Evolutionary conservation across 2,329 filamentous ascomycete species (phyloP).

Genomic region (Fusarium mexicanum): DNA sequence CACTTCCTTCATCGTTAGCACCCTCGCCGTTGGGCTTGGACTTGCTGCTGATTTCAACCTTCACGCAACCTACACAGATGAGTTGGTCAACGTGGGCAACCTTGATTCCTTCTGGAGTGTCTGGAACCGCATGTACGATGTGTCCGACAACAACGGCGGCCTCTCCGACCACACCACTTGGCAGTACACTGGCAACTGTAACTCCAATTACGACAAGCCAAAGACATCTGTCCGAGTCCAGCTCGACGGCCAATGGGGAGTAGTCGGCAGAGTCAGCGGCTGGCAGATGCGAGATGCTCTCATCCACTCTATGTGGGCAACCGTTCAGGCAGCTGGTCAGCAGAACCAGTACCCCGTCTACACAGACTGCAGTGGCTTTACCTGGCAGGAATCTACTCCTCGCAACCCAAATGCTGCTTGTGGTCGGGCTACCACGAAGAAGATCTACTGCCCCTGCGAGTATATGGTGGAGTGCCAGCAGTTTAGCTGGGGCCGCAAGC

Average conservation of each 20-base stretch:
- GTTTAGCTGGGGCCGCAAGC: not conserved
- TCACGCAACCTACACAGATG: no score
- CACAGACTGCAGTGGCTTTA: not conserved
- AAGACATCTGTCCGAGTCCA: not conserved
- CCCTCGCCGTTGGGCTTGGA: no score
- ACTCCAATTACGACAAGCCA: not conserved
- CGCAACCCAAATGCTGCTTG: not conserved
- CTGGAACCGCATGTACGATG: no score
- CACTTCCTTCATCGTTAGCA: no score
- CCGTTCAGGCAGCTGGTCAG: not conserved
- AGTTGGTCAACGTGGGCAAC: no score
- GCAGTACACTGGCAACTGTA: not conserved
- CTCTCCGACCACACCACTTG: not conserved
- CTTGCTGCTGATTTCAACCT: no score
- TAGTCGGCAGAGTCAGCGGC: not conserved
- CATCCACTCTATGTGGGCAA: not conserved
- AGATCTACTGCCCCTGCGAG: not conserved
- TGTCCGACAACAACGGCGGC: no score
- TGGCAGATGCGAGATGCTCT: not conserved
- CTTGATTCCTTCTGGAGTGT: no score
- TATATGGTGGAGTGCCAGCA: not conserved
- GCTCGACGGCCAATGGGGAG: not conserved
- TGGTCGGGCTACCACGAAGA: not conserved
- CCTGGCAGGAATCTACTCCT: not conserved
- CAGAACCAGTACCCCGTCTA: not conserved